Conservation (phyloP, 2,329 filamentous ascomycete species). For the Corinectria fuckeliana region DNA sequence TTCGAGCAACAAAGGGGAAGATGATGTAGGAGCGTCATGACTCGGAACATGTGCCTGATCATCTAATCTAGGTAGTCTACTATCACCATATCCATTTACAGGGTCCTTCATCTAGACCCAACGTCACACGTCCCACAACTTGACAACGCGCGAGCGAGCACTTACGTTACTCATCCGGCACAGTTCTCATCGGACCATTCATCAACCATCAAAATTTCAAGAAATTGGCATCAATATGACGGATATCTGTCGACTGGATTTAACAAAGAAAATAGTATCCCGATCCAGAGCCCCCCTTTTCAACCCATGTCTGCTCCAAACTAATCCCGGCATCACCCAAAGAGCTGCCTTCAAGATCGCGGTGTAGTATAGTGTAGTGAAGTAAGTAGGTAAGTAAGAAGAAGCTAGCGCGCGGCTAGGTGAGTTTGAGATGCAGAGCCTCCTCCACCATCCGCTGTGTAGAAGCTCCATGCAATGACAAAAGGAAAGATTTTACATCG, state of each 20-base stretch:
- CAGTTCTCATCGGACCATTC: background rate
- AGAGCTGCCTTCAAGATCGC: constrained; percentile 5
- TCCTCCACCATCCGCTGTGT: constrained; percentile 22
- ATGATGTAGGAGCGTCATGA: background rate
- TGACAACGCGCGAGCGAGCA: background rate
- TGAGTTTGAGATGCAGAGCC: constrained; percentile 6
- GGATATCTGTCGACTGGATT: constrained; percentile 25
- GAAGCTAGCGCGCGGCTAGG: constrained; percentile 4
- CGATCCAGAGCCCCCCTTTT: constrained; percentile 11
- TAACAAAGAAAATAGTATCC: constrained; percentile 15
- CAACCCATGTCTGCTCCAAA: constrained; percentile 9
- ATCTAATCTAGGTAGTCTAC: too few species aligned
- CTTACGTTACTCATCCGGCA: background rate
- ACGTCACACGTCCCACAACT: background rate
- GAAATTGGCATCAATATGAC: background rate
- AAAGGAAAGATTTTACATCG: constrained; percentile 35
- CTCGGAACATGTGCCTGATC: too few species aligned
- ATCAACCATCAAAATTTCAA: too few species aligned
- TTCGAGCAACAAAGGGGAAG: too few species aligned
- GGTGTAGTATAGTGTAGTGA: constrained; percentile 6
- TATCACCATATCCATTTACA: too few species aligned
- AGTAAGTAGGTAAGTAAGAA: constrained; percentile 7
- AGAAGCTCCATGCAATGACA: constrained; percentile 23
- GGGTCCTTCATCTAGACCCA: background rate
- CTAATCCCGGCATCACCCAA: background rate